phyloP scores from a whole-genome alignment of 78 protist species.

The Guillardia theta region DNA sequence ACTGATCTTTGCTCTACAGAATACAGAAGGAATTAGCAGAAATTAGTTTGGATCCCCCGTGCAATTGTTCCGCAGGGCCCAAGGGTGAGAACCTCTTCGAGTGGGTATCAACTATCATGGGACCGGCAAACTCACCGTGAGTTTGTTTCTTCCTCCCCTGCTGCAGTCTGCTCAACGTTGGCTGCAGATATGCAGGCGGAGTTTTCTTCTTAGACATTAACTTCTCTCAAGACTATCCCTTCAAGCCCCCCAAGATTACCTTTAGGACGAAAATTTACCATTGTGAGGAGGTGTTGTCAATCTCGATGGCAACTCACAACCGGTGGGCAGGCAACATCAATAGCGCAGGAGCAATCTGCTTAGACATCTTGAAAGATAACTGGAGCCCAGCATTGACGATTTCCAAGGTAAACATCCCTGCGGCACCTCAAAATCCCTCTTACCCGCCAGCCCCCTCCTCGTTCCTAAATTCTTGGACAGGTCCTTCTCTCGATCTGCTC shows the following conservation, averaged over 20 bases:
- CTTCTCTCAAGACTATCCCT: constrained; percentile 73
- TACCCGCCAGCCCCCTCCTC: too few species aligned
- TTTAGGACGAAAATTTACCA: constrained; percentile 78
- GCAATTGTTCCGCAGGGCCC: constrained; percentile 70
- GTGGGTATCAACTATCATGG: constrained; percentile 79
- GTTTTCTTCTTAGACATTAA: constrained; percentile 65
- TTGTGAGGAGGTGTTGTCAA: constrained; percentile 51
- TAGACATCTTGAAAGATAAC: constrained; percentile 33
- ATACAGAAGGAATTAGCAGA: constrained; percentile 77
- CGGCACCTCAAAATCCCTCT: not conserved
- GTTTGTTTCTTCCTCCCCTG: not conserved
- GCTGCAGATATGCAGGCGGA: constrained; percentile 76
- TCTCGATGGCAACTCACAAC: too few species aligned
- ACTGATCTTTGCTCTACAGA: not conserved
- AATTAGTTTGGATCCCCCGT: constrained; percentile 70
- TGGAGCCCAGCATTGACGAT: constrained; percentile 39
- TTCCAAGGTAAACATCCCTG: not conserved
- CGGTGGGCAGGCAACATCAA: constrained; percentile 43
- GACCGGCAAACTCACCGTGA: not conserved
- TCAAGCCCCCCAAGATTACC: constrained; percentile 73
- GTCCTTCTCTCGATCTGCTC: constrained; percentile 72
- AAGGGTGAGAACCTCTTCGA: constrained; percentile 62
- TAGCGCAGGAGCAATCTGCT: not conserved
- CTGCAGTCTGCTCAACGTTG: not conserved
- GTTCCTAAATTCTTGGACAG: constrained; percentile 7